Evolutionary conservation across 805 yeast genomes (phyloP), one percentile per base, ranked within the genome.

Genomic region (Metschnikowia arizonensis): DNA sequence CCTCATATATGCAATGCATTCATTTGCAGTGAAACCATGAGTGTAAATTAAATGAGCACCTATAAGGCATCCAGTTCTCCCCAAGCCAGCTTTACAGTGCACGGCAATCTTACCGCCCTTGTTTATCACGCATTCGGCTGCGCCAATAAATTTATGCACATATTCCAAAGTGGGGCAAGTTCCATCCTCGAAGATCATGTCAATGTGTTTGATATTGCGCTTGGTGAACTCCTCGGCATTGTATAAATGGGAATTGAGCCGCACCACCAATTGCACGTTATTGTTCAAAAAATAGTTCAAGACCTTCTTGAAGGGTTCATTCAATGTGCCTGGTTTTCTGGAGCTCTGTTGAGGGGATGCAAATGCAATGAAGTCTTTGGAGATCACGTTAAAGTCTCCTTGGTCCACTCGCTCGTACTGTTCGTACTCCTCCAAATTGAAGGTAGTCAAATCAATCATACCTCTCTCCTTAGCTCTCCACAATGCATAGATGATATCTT

Each of bases 11-110:
- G 91, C 96, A 57, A 93, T 93, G 65, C 96, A 93, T 65, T 93
- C 99, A 62, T 79, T 85, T 2, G 99, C 99, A 4, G 98, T 93
- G 62, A 93, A 93, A 0, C 97, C 97, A 63, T 91, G 93, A 2
- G 96, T 88, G 62, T 93, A 93, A 41, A 93, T 93, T 54, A 93
- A 73, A 65, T 91, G 96, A 0, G 99, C 99, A 5, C 99, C 99
- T 53, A 93, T 93, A 41, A 93, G 76, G 67, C 99, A 93, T 15
- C 99, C 99, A 0, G 99, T 93, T 72, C 99, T 79, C 10, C 99
- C 99, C 47, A 93, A 73, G 4, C 99, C 99, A 4, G 99, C 99
- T 62, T 93, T 91, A 73, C 99, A 93, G 64, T 93, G 99, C n/a
- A 93, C 98, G 1, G 99, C 99, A 50, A 93, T 84, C 61, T 89